Conservation (phyloP, 1,284 basidiomycete species). For the Leccinum solheimii region DNA sequence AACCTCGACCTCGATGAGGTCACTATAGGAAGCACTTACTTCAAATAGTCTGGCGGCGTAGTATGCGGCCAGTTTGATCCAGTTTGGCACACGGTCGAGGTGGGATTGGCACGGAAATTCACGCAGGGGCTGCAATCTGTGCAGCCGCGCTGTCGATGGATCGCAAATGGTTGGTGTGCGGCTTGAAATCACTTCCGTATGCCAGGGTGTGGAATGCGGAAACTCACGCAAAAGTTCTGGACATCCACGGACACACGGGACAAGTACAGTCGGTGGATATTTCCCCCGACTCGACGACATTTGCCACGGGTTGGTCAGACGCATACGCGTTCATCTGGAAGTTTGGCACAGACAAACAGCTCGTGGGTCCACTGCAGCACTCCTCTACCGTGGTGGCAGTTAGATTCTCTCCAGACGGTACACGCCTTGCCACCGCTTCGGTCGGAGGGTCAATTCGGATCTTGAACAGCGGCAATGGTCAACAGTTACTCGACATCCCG, state of each 20-base stretch:
- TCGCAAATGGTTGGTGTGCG: too few relatives aligned
- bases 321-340: background rate
- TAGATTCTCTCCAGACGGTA: background rate
- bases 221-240: too few relatives aligned
- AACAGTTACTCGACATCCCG: background rate
- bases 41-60: constrained; percentile 88
- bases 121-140: too few relatives aligned
- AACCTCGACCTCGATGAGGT: constrained; percentile 95
- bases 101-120: too few relatives aligned
- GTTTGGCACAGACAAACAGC: background rate
- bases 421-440: constrained; percentile 8
- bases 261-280: too few relatives aligned
- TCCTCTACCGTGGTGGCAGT: background rate
- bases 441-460: background rate
- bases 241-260: too few relatives aligned
- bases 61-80: constrained; percentile 90
- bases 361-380: constrained; percentile 1
- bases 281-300: too few relatives aligned
- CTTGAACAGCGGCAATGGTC: background rate
- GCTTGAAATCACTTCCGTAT: too few relatives aligned
- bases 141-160: too few relatives aligned
- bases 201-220: too few relatives aligned
- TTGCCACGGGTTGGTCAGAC: too few relatives aligned
- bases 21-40: constrained; percentile 92
- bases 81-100: constrained; percentile 89